Evolutionary conservation across 352 stramenopile genomes (phyloP).

Genomic region (Pythium insidiosum): DNA sequence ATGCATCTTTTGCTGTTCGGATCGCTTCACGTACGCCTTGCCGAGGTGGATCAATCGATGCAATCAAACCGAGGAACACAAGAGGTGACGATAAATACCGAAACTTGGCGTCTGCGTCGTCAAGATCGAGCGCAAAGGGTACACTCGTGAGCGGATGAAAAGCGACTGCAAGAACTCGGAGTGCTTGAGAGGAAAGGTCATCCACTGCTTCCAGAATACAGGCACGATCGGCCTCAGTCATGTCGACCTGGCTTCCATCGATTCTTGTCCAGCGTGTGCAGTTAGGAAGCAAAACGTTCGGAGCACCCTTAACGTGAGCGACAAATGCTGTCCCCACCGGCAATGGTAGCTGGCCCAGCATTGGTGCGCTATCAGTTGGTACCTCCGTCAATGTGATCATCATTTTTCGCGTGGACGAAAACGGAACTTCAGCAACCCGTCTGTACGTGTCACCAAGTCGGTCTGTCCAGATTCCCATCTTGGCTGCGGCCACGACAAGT

Average conservation of each 20-base stretch:
- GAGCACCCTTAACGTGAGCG: slow-evolving; percentile 17
- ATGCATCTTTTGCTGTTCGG: slow-evolving; percentile 17
- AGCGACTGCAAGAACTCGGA: slow-evolving; percentile 61
- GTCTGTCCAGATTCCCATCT: slow-evolving; percentile 26
- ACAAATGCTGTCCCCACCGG: slow-evolving; percentile 3
- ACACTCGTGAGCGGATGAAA: slow-evolving; percentile 26
- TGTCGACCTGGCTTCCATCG: slow-evolving; percentile 10
- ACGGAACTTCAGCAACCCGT: slow-evolving; percentile 78
- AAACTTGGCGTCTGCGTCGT: slow-evolving; percentile 22
- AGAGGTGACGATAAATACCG: slow-evolving; percentile 28
- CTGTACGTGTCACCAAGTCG: slow-evolving; percentile 22
- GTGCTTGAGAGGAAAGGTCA: slow-evolving; percentile 24
- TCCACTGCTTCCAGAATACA: slow-evolving; percentile 24
- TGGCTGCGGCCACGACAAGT: slow-evolving; percentile 30
- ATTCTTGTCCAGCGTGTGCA: slow-evolving; percentile 7
- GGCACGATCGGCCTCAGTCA: slow-evolving; percentile 7
- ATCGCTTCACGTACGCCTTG: slow-evolving; percentile 32
- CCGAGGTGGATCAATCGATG: slow-evolving; percentile 58
- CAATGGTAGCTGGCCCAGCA: slow-evolving; percentile 6
- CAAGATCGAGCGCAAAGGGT: slow-evolving; percentile 20
- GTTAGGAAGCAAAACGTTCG: slow-evolving; percentile 21
- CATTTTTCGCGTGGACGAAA: slow-evolving; percentile 89
- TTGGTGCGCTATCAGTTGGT: not conserved
- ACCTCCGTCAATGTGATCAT: slow-evolving; percentile 54
- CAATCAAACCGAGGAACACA: slow-evolving; percentile 86